phyloP scores from a whole-genome alignment of 164 flowering plant species.

The Annona squamosa region DNA sequence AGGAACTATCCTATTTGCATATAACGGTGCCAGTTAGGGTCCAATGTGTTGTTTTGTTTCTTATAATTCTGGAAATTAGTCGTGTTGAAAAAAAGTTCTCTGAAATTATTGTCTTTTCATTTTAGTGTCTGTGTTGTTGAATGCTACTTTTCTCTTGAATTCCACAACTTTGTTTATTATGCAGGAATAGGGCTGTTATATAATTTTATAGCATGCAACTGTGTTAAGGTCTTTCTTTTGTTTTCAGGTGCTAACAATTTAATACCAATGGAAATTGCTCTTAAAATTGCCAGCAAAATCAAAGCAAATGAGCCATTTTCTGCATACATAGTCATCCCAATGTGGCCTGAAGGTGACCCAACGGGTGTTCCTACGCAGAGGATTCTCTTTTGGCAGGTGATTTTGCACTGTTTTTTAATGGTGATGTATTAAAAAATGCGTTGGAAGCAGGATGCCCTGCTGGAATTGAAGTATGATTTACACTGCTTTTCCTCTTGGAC shows the following conservation, averaged over 20 bases:
- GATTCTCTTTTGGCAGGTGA: slow-evolving; percentile 94
- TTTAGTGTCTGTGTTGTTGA: no score
- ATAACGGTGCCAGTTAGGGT: no score
- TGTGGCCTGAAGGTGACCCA: slow-evolving; percentile 99
- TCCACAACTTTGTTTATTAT: slow-evolving; percentile 3
- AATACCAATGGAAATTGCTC: slow-evolving; percentile 96
- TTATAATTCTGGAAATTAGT: no score
- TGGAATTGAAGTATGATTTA: not conserved
- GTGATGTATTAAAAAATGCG: not conserved
- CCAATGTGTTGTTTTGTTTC: no score
- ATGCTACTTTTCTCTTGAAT: not conserved
- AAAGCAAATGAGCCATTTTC: slow-evolving; percentile 89
- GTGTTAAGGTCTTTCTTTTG: no score
- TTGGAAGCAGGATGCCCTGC: no score
- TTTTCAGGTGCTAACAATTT: slow-evolving; percentile 74
- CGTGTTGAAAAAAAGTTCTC: no score
- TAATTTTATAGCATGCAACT: no score
- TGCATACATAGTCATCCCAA: slow-evolving; percentile 79
- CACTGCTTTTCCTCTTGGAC: not conserved
- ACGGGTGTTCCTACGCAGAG: slow-evolving; percentile 83
- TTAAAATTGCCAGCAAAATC: slow-evolving; percentile 83
- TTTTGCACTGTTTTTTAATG: not conserved
- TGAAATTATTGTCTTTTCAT: no score
- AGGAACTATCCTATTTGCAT: no score
- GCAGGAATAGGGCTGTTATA: slow-evolving; percentile 9